These are phyloP conservation scores for Phytopythium vexans DNA, from an alignment of 352 stramenopile genomes.

Conservation along the genomic window DNA sequence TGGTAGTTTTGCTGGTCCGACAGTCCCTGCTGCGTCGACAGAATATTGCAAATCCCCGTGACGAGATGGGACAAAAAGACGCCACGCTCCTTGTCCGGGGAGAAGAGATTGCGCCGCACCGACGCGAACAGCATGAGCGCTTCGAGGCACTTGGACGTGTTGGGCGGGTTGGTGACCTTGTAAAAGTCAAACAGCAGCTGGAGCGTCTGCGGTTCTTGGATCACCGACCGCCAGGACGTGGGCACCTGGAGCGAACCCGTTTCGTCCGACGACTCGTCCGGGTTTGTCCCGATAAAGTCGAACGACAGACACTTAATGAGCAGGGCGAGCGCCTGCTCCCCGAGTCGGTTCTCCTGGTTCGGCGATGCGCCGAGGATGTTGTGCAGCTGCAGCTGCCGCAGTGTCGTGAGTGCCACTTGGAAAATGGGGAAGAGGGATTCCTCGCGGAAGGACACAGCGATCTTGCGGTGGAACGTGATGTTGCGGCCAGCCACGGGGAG, in stretches of 20 bases:
- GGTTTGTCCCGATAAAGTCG: conserved; percentile 99
- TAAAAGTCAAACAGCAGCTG: conserved; percentile 98
- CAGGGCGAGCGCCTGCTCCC: conserved; percentile 91
- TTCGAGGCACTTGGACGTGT: conserved; percentile 95
- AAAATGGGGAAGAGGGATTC: conserved; percentile 95
- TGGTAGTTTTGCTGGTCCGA: conserved; percentile 99
- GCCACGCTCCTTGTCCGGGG: conserved; percentile 94
- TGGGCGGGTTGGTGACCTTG: conserved; percentile 89
- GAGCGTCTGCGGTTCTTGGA: conserved; percentile 94
- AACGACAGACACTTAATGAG: conserved; percentile 96
- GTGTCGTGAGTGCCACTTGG: conserved; percentile 94
- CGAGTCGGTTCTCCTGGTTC: conserved; percentile 91
- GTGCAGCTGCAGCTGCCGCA: conserved; percentile 93
- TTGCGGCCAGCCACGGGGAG: conserved; percentile 92
- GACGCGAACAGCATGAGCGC: conserved; percentile 95
- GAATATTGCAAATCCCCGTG: conserved; percentile 91
- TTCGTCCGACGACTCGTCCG: conserved; percentile 97
- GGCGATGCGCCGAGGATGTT: conserved; percentile 76
- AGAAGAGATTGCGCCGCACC: conserved; percentile 96
- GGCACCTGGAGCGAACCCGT: conserved; percentile 97
- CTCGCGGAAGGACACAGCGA: conserved; percentile 97
- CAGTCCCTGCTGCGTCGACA: conserved; percentile 94
- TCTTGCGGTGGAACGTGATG: conserved; percentile 97
- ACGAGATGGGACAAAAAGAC: conserved; percentile 93
- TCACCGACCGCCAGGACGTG: conserved; percentile 92